Evolutionary conservation across 2,329 filamentous ascomycete species (phyloP), one percentile per base, ranked within the genome.

Genomic region (Gremmenia infestans): DNA sequence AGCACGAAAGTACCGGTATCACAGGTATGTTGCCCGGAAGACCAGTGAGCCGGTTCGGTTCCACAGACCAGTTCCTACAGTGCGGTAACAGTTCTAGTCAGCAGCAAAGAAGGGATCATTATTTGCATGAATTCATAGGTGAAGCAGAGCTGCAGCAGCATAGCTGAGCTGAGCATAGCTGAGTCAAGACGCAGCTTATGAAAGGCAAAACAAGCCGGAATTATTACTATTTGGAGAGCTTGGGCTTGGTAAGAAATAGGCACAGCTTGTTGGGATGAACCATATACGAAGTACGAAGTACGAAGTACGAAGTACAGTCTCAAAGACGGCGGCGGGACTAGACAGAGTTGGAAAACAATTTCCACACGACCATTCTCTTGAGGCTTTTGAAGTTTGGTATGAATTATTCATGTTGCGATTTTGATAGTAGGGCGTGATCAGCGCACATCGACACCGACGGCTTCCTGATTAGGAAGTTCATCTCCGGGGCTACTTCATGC

Each of bases 401-500:
- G 28, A 12, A 50, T 39, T 39, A 15, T 39, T 17, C 2, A 17
- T 39, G 37, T 17, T 15, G 22, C 45, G 45, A 15, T 28, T 47
- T 32, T 19, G 42, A 45, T 39, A 22, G 23, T 32, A 39, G 28
- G 35, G 28, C 36, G 42, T 46, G 40, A 37, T 51, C 35, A 36
- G 28, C 35, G 55, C 56, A 48, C 37, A 58, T 51, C 54, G 37
- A 48, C 47, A 58, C 47, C 54, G 37, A 49, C 46, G 53, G 46
- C 58, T 62, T 47, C 59, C 59, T 54, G 22, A 52, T 60, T 56
- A 51, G 63, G 62, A 35, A 61, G 46, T 17, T 60, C 55, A 63
- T 63, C 57, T 65, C 63, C 63, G 63, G 46, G 40, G 15, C 58
- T 59, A 61, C 54, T 55, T 60, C 52, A 62, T 62, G 58, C 58